phyloP scores from a whole-genome alignment of 2,329 filamentous ascomycete species.

The Fusarium lateritium region DNA sequence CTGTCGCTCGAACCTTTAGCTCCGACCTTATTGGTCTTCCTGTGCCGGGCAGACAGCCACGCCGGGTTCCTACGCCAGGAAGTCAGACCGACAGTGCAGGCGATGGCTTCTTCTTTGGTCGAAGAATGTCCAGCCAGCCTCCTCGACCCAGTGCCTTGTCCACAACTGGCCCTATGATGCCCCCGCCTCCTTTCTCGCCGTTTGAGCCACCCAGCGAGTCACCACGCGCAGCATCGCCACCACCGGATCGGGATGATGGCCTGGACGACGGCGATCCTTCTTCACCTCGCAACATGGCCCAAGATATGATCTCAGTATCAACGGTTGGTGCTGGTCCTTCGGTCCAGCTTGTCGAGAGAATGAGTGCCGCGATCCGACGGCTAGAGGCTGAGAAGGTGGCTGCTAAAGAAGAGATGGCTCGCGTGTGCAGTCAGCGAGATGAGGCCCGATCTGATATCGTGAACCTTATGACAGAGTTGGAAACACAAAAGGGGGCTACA shows the following conservation, averaged over 20 bases:
- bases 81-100: slow-evolving; percentile 61
- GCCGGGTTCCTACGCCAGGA: slow-evolving; percentile 60
- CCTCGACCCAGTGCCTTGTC: slow-evolving; percentile 60
- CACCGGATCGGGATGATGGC: slow-evolving; percentile 66
- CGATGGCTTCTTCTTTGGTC: slow-evolving; percentile 58
- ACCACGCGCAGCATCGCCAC: slow-evolving; percentile 56
- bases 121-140: slow-evolving; percentile 67
- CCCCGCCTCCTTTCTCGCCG: slow-evolving; percentile 61
- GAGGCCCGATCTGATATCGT: slow-evolving; percentile 95
- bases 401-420: slow-evolving; percentile 85
- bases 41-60: slow-evolving; percentile 53
- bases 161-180: slow-evolving; percentile 54
- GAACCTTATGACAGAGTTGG: slow-evolving; percentile 86
- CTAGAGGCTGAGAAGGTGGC: slow-evolving; percentile 93
- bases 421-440: slow-evolving; percentile 88
- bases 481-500: slow-evolving; percentile 75
- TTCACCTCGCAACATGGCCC: slow-evolving; percentile 78
- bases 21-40: slow-evolving; percentile 67
- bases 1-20: slow-evolving; percentile 67
- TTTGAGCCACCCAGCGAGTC: slow-evolving; percentile 60
- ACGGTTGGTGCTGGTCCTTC: slow-evolving; percentile 92
- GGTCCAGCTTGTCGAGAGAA: slow-evolving; percentile 94
- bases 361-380: slow-evolving; percentile 92
- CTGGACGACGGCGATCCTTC: slow-evolving; percentile 63
- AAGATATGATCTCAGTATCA: slow-evolving; percentile 90